Evolutionary conservation across 1,284 basidiomycete genomes (phyloP), one percentile per base, ranked within the genome.

Genomic region (Amylostereum areolatum): DNA sequence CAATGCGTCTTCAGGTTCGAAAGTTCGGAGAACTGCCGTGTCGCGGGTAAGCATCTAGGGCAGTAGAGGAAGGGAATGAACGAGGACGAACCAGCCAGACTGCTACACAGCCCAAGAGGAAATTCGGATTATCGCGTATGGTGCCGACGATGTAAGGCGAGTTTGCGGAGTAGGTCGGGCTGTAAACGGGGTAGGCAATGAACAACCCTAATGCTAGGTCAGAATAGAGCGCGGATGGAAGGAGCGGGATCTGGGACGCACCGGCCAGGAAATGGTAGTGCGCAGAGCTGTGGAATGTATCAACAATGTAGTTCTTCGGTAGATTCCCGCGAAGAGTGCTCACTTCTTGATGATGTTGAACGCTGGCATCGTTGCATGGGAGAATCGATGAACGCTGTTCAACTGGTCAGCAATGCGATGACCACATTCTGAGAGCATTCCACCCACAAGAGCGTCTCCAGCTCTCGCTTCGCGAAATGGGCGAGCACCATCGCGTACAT

Each of bases 391-490:
- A 1, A 97, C 82, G 62, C 86, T 89, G 52, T 30, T 37, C 24
- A 37, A 29, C n/a, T 4, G 9, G 8, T 39, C 25, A 43, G 47
- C n/a, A 27, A 35, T 11, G 12, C 7, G 31, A 33, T 27, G 29
- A n/a, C 33, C 33, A 28, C 32, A 36, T 2, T 10, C 27, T 30
- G 10, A 7, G n/a, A n/a, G 47, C 18, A 18, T 18, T 18, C 1
- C 18, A 66, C 76, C 50, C 51, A 88, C 87, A 96, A 97, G 8
- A 96, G 58, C 1, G 97, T 96, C 69, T 99, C 96, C 25, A 93
- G 67, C 65, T 97, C 93, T 43, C 96, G 86, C 72, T 99, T 99
- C 53, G 83, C 57, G 66, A 95, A 99, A 67, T 99, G 96, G 11
- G 86, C 62, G 62, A 97, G 74, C 33, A 93, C 81, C 56, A 97